Conservation (phyloP, 2,329 filamentous ascomycete species). For the Coniochaeta pulveracea region DNA sequence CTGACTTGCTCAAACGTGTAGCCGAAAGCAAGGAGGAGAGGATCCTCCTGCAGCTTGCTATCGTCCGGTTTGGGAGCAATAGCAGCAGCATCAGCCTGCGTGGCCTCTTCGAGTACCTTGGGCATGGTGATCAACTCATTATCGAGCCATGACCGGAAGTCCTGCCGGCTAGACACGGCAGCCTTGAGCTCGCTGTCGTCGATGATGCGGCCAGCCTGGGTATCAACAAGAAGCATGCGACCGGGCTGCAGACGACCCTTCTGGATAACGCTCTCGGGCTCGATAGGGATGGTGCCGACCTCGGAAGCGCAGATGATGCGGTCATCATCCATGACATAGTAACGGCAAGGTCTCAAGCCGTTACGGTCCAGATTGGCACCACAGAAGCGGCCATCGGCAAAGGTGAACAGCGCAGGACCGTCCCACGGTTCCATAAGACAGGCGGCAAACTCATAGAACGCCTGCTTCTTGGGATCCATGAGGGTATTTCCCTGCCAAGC, state of each 20-base stretch:
- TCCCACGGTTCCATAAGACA: constrained; percentile 99
- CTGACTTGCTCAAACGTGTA: constrained; percentile 95
- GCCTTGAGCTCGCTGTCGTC: constrained; percentile 87
- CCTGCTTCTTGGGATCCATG: constrained; percentile 91
- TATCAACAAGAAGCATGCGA: constrained; percentile 93
- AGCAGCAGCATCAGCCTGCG: constrained; percentile 44
- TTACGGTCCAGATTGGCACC: constrained; percentile 96
- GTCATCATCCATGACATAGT: constrained; percentile 94
- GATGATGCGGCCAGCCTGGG: constrained; percentile 78
- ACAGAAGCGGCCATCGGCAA: constrained; percentile 91
- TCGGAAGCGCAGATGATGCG: constrained; percentile 96
- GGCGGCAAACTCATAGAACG: constrained; percentile 97
- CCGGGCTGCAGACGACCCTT: constrained; percentile 91
- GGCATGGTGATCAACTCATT: constrained; percentile 75
- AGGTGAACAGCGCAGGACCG: constrained; percentile 91
- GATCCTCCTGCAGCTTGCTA: constrained; percentile 68
- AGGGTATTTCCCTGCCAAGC: constrained; percentile 90
- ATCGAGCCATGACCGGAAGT: constrained; percentile 84
- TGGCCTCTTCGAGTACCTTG: constrained; percentile 54
- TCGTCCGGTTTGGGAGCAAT: constrained; percentile 58
- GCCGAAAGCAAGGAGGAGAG: constrained; percentile 74
- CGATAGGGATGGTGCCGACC: constrained; percentile 84
- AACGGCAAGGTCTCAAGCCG: constrained; percentile 87
- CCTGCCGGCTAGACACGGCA: constrained; percentile 73
- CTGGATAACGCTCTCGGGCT: constrained; percentile 80